A percentile compares a stretch with the other conserved stretches of the same genome.
phyloP scores from a whole-genome alignment of 768 basidiomycete genomes.

The Chlorophyllum brunneum region DNA sequence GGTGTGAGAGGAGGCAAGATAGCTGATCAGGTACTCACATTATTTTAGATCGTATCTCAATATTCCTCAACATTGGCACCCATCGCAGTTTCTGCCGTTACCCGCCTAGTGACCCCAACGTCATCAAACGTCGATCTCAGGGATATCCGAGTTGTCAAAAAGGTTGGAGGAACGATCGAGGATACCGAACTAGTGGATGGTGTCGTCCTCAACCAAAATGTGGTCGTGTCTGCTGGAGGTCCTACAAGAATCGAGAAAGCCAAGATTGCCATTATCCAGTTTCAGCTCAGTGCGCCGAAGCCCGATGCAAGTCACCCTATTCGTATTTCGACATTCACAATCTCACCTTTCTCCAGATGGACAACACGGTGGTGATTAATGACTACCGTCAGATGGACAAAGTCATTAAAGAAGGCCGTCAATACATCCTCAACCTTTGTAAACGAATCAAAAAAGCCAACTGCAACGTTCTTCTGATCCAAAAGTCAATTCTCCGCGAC shows the following conservation, averaged over 20 bases:
- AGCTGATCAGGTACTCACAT: background rate
- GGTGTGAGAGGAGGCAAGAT: conserved; percentile 34
- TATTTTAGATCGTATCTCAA: conserved; percentile 89
- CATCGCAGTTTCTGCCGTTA: conserved; percentile 96
- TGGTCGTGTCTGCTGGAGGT: conserved; percentile 85
- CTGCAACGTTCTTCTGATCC: conserved; percentile 97
- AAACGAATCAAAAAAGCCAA: conserved; percentile 99
- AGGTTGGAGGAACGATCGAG: conserved; percentile 98
- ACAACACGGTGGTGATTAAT: conserved; percentile 98
- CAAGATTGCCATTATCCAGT: conserved; percentile 97
- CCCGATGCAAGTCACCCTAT: conserved; percentile 72
- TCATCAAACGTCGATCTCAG: conserved; percentile 95
- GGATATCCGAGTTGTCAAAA: conserved; percentile 95
- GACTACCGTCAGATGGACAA: conserved; percentile 99
- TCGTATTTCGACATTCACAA: conserved; percentile 6
- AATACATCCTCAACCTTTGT: conserved; percentile 96
- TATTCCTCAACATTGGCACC: conserved; percentile 98
- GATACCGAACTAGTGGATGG: conserved; percentile 97
- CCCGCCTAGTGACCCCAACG: conserved; percentile 80
- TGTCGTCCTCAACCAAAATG: conserved; percentile 95
- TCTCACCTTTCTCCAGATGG: conserved; percentile 65
- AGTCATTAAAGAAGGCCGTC: conserved; percentile 97
- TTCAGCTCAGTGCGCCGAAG: conserved; percentile 96
- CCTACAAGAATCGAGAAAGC: conserved; percentile 97
- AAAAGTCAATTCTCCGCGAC: conserved; percentile 98